Conservation (phyloP, 805 yeast genomes). For the Starmerella floricola region DNA sequence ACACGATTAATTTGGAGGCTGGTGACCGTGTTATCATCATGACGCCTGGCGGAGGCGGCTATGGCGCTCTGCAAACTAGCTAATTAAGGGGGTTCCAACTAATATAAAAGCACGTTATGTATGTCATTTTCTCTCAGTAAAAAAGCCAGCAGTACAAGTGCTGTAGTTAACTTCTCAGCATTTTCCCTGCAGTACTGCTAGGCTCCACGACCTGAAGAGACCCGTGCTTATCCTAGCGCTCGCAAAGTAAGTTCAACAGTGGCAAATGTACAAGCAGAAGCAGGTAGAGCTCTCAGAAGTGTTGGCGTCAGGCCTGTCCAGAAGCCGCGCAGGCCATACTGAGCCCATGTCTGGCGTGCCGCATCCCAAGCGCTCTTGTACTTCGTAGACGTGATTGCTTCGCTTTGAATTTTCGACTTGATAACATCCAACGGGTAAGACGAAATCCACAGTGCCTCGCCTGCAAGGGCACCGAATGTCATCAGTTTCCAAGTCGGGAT, state of each 20-base stretch:
- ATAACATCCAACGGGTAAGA: constrained; percentile 57
- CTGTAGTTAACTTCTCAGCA: no score
- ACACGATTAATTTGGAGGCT: constrained; percentile 41
- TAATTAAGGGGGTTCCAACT: no score
- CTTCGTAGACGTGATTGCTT: constrained; percentile 29
- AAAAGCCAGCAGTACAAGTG: no score
- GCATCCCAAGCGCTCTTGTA: constrained; percentile 36
- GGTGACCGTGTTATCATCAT: constrained; percentile 58
- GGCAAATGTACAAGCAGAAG: constrained; percentile 69
- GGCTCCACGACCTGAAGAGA: no score
- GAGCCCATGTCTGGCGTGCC: constrained; percentile 34
- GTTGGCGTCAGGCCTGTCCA: constrained; percentile 49
- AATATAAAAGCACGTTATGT: no score
- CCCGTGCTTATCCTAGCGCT: constrained; percentile 27
- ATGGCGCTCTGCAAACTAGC: constrained; percentile 34
- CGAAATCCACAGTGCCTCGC: constrained; percentile 61
- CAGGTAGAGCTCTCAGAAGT: constrained; percentile 47
- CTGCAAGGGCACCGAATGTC: constrained; percentile 50
- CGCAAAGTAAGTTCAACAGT: constrained; percentile 59
- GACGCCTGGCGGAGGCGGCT: constrained; percentile 87
- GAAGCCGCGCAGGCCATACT: constrained; percentile 39
- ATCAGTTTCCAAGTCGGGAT: constrained; percentile 46
- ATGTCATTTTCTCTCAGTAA: no score
- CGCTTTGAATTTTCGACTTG: constrained; percentile 48
- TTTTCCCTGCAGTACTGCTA: no score